Conservation (phyloP, 306 rosid genomes). For the Vicia faba region DNA sequence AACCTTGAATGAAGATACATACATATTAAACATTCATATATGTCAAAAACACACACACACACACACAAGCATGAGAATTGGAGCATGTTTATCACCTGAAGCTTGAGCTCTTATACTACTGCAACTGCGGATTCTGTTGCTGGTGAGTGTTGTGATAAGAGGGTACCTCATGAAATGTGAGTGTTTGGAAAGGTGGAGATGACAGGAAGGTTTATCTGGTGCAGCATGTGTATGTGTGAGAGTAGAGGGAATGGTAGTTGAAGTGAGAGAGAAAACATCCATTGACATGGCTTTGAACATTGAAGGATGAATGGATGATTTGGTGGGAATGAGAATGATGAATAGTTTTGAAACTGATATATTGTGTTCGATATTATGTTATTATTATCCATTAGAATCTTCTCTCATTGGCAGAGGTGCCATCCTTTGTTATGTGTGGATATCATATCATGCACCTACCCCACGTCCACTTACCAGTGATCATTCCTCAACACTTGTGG, state of each 20-base stretch:
- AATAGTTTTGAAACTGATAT: conserved; percentile 23
- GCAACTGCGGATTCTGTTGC: conserved; percentile 26
- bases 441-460: conserved; percentile 69
- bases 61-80: background rate
- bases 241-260: conserved; percentile 60
- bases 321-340: conserved; percentile 19
- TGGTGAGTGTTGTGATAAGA: conserved; percentile 28
- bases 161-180: conserved; percentile 47
- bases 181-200: conserved; percentile 47
- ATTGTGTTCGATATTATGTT: background rate
- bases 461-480: background rate
- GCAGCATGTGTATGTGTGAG: conserved; percentile 39
- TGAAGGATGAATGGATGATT: background rate
- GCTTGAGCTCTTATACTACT: conserved; percentile 54
- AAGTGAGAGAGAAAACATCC: conserved; percentile 62
- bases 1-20: conserved; percentile 43
- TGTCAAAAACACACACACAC: conserved; percentile 13
- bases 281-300: conserved; percentile 54
- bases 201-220: conserved; percentile 41
- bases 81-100: conserved; percentile 51
- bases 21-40: conserved; percentile 24
- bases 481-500: background rate
- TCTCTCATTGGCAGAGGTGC: conserved; percentile 40
- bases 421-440: conserved; percentile 54
- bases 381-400: conserved; percentile 42